Percentiles rank a stretch among this genome's conserved stretches.
phyloP scores from a whole-genome alignment of 805 yeast species.

The Candida peoriensis region DNA sequence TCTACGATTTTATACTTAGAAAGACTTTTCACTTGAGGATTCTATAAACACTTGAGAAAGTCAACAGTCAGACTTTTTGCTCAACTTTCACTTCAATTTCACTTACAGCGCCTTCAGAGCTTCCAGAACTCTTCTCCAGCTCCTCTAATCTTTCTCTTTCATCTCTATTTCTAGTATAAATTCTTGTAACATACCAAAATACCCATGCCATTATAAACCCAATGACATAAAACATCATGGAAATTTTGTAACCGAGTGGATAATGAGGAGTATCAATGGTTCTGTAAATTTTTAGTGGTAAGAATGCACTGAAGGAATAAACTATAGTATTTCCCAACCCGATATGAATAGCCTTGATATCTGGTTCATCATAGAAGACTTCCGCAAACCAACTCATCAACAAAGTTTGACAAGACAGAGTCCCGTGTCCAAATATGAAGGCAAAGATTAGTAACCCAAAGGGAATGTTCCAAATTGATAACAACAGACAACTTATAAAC shows the following conservation, averaged over 20 bases:
- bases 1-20: too few relatives aligned
- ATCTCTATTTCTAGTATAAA: background rate
- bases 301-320: conserved; percentile 3
- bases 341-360: conserved; percentile 1
- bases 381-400: conserved; percentile 4
- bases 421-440: background rate
- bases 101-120: background rate
- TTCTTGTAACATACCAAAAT: conserved; percentile 1
- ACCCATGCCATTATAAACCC: background rate
- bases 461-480: conserved; percentile 2
- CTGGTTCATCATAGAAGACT: conserved; percentile 1
- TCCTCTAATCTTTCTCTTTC: background rate
- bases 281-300: conserved; percentile 1
- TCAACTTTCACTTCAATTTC: background rate
- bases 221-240: background rate
- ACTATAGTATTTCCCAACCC: conserved; percentile 2
- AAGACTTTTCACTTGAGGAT: too few relatives aligned
- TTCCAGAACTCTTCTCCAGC: too few relatives aligned
- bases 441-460: background rate
- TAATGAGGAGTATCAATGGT: conserved; percentile 1
- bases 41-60: too few relatives aligned
- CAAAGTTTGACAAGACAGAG: background rate
- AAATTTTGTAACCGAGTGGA: background rate
- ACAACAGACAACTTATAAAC: background rate
- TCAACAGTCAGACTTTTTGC: background rate